These are phyloP conservation scores for Fusarium citri DNA, from an alignment of 2,329 filamentous ascomycete genomes.

Conservation along the genomic window DNA sequence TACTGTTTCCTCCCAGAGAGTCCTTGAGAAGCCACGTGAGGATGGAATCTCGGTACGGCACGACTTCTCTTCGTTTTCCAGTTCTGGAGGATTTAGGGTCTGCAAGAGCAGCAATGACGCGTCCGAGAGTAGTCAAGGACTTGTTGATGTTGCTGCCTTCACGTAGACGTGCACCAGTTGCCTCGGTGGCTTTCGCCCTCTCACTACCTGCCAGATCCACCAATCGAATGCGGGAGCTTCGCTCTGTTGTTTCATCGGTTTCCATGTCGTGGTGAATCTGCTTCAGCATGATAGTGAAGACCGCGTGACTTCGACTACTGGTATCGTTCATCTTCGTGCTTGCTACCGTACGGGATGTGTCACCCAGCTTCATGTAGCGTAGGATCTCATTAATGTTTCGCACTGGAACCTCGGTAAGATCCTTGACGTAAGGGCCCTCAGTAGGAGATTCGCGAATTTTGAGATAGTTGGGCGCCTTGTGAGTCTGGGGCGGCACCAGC, in stretches of 20 bases:
- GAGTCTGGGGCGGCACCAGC: conserved; percentile 77
- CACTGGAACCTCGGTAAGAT: conserved; percentile 92
- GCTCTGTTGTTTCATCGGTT: conserved; percentile 97
- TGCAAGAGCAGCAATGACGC: conserved; percentile 92
- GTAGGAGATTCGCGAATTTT: conserved; percentile 96
- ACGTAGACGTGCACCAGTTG: conserved; percentile 87
- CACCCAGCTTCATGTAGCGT: conserved; percentile 89
- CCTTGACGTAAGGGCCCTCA: conserved; percentile 96
- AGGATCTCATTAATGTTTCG: conserved; percentile 88
- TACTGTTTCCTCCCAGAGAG: conserved; percentile 94
- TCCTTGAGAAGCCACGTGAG: conserved; percentile 91
- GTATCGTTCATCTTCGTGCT: conserved; percentile 99
- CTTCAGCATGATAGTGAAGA: conserved; percentile 98
- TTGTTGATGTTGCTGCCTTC: conserved; percentile 99
- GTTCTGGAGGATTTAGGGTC: conserved; percentile 70
- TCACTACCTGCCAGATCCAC: conserved; percentile 97
- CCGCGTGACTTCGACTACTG: conserved; percentile 93
- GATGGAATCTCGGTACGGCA: conserved; percentile 93
- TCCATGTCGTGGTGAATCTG: conserved; percentile 98
- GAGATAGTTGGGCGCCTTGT: conserved; percentile 87
- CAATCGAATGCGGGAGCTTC: conserved; percentile 90
- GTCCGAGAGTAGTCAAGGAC: conserved; percentile 92
- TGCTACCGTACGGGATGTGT: conserved; percentile 86
- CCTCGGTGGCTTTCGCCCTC: conserved; percentile 93
- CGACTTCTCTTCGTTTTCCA: conserved; percentile 71